A percentile compares a stretch with the other conserved stretches of the same genome.
Conservation (phyloP, 352 stramenopile genomes). For the Phytophthora meadii region DNA sequence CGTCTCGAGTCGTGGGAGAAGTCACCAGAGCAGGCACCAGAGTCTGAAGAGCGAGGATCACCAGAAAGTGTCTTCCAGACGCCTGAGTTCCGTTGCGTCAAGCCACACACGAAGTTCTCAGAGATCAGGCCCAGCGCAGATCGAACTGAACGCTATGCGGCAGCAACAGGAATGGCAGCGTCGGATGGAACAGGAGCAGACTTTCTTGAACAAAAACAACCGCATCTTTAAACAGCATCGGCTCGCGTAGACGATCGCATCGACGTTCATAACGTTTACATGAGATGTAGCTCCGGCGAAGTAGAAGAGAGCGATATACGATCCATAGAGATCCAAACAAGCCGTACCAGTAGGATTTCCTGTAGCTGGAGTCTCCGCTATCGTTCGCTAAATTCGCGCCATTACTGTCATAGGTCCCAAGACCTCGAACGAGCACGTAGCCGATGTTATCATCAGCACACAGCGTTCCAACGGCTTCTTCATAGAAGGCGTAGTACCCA, state of each 20-base stretch:
- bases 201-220: slow-evolving; percentile 37
- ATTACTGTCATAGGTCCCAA: slow-evolving; percentile 39
- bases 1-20: too few relatives aligned
- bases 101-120: too few relatives aligned
- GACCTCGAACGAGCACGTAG: slow-evolving; percentile 32
- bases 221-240: slow-evolving; percentile 27
- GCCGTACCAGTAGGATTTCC: slow-evolving; percentile 35
- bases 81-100: too few relatives aligned
- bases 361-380: slow-evolving; percentile 18
- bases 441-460: slow-evolving; percentile 36
- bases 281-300: slow-evolving; percentile 28
- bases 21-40: too few relatives aligned
- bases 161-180: too few relatives aligned
- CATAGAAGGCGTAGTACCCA: slow-evolving; percentile 37
- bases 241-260: slow-evolving; percentile 27
- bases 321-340: slow-evolving; percentile 34
- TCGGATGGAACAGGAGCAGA: too few relatives aligned
- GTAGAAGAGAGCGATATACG: slow-evolving; percentile 25
- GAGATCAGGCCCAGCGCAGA: too few relatives aligned
- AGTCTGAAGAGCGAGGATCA: too few relatives aligned
- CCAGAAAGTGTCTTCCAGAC: too few relatives aligned
- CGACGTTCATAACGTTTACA: slow-evolving; percentile 27
- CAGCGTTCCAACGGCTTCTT: slow-evolving; percentile 32
- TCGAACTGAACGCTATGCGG: too few relatives aligned
- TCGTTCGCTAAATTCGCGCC: slow-evolving; percentile 26